A percentile compares a stretch with the other conserved stretches of the same genome.
phyloP scores from a whole-genome alignment of 192 early-diverging fungal species.

The Coemansia sp. region DNA sequence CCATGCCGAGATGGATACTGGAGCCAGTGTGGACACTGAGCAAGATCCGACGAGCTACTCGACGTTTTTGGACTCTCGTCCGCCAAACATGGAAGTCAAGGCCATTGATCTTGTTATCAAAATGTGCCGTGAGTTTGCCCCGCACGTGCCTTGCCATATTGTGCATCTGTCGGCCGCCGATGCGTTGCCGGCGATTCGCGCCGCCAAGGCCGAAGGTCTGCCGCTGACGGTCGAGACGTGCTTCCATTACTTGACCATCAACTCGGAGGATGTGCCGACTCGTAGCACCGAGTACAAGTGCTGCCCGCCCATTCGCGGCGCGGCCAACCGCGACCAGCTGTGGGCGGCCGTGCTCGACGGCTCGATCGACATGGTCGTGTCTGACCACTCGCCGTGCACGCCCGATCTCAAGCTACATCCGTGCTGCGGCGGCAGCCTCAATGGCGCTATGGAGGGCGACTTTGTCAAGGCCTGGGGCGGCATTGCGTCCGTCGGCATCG shows the following conservation, averaged over 20 bases:
- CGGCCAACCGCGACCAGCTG: conserved; percentile 64
- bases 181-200: conserved; percentile 69
- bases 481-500: conserved; percentile 76
- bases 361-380: conserved; percentile 78
- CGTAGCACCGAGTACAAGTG: conserved; percentile 82
- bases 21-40: conserved; percentile 34
- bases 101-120: conserved; percentile 73
- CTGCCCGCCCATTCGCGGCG: conserved; percentile 77
- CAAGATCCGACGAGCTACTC: conserved; percentile 59
- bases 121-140: conserved; percentile 66
- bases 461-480: conserved; percentile 82
- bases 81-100: conserved; percentile 67
- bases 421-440: conserved; percentile 43
- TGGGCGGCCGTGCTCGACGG: conserved; percentile 77
- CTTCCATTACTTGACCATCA: conserved; percentile 76
- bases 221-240: conserved; percentile 80
- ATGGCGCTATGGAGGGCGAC: conserved; percentile 62
- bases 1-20: conserved; percentile 72
- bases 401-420: conserved; percentile 68
- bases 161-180: conserved; percentile 79
- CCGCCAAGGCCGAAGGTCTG: conserved; percentile 67
- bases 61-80: conserved; percentile 71
- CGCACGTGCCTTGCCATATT: conserved; percentile 72
- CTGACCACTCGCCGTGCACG: conserved; percentile 81
- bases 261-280: conserved; percentile 64